These are phyloP conservation scores for Sordaria brevicollis DNA, from an alignment of 495 filamentous ascomycete species.

Conservation along the genomic window DNA sequence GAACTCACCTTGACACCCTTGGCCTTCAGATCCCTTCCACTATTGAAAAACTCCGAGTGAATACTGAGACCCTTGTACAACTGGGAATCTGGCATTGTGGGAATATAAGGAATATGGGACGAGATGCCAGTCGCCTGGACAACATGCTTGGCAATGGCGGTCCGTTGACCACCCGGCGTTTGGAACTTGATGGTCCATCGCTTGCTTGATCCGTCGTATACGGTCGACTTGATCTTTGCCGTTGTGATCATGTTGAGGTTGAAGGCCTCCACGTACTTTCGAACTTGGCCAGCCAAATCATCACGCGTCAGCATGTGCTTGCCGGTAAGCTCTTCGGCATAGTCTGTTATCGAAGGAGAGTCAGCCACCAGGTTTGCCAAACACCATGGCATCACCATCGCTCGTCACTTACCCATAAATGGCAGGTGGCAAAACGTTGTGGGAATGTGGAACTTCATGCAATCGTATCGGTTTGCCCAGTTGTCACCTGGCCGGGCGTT, in stretches of 20 bases:
- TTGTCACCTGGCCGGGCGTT: conserved; percentile 24
- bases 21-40: conserved; percentile 2
- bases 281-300: conserved; percentile 20
- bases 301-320: conserved; percentile 10
- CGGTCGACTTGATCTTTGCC: conserved; percentile 15
- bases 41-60: conserved; percentile 18
- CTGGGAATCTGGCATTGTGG: conserved; percentile 5
- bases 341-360: conserved; percentile 6
- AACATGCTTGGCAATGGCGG: conserved; percentile 15
- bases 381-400: background rate
- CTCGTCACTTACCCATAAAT: conserved; percentile 11
- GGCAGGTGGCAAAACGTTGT: conserved; percentile 18
- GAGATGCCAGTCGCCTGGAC: conserved; percentile 25
- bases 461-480: conserved; percentile 26
- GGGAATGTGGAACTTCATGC: conserved; percentile 21
- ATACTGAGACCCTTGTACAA: conserved; percentile 17
- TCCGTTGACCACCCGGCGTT: background rate
- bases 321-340: conserved; percentile 3
- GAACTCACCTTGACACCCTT: conserved; percentile 1
- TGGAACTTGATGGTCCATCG: conserved; percentile 14
- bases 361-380: background rate
- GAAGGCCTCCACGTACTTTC: conserved; percentile 12
- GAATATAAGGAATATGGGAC: conserved; percentile 15
- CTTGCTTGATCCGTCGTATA: conserved; percentile 9
- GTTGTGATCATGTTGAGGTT: conserved; percentile 21